Base-by-base conservation (phyloP, 495 filamentous ascomycete species). In the Xylaria sp. region DNA sequence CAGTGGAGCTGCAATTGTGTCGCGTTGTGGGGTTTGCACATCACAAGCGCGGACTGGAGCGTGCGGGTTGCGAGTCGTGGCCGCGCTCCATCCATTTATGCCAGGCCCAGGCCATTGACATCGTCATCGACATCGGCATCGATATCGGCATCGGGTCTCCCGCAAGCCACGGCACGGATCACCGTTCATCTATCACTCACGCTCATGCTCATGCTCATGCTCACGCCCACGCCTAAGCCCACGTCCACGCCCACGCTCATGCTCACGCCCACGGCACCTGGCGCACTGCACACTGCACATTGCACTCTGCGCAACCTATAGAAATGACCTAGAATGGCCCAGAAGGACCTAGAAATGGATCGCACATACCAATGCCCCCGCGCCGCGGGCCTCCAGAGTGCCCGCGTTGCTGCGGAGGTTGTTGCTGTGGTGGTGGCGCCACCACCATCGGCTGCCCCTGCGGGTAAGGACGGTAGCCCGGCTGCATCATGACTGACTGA, bases 331-430 rank as follows among this genome's bases (percentile, higher is more conserved):
- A n/a, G n/a, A n/a, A n/a, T n/a, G n/a, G n/a, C n/a, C n/a, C n/a
- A n/a, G n/a, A 61, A 61, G 15, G 24, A 37, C 35, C 35, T 37
- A 8, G 35, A 71, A 71, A 33, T n/a, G 29, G 59, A 64, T 48
- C 15, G 70, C 52, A 82, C 82, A 74, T 81, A 86, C 84, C 84
- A 77, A 86, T 86, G 58, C 80, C 80, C 62, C 79, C 80, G 72
- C 84, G 82, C 72, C 83, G 79, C 71, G 79, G 81, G 61, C 80
- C 77, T 24, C 74, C 78, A 75, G 76, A 62, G 74, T 83, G 84
- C 75, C 58, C 69, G 74, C 68, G 58, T 40, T 62, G 59, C 19
- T 43, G 59, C 6, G 37, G 59, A 2, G 29, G 65, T 8, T 57
- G 65, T 4, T 58, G 65, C 26, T 8, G 67, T 52, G 21, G 43